Evolutionary conservation across 306 rosid genomes (phyloP).

Genomic region (Acacia acuminata): DNA sequence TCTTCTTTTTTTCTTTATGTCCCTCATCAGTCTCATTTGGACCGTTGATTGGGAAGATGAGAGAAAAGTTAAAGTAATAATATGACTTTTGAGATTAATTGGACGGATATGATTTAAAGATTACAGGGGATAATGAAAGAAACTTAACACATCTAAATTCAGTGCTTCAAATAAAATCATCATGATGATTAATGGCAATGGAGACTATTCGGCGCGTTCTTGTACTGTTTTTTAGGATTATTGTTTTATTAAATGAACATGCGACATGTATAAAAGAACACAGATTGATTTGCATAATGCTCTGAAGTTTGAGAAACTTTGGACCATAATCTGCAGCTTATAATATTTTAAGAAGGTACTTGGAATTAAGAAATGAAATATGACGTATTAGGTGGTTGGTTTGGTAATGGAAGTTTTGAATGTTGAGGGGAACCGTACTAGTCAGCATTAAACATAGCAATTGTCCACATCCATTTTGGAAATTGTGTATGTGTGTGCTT

Average conservation of each 20-base stretch:
- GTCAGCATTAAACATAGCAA: slow-evolving; percentile 25
- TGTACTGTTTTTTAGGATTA: slow-evolving; percentile 11
- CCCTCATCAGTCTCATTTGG: no score
- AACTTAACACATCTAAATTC: slow-evolving; percentile 9
- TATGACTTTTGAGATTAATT: no score
- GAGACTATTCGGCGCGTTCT: slow-evolving; percentile 29
- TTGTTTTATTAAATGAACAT: slow-evolving; percentile 21
- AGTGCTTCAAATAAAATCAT: slow-evolving; percentile 22
- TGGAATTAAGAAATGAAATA: background rate
- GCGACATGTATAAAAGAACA: slow-evolving; percentile 22
- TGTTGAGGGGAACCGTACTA: slow-evolving; percentile 36
- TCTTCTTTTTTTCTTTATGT: no score
- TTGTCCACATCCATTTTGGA: slow-evolving; percentile 54
- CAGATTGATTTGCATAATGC: slow-evolving; percentile 29
- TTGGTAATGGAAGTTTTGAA: slow-evolving; percentile 44
- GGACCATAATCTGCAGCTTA: slow-evolving; percentile 21
- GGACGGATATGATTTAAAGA: no score
- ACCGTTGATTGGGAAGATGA: no score
- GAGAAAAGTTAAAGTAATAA: no score
- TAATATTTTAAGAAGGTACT: background rate
- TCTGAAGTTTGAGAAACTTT: slow-evolving; percentile 37
- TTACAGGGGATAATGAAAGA: no score
- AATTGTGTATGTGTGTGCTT: slow-evolving; percentile 41
- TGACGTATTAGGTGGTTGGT: slow-evolving; percentile 25
- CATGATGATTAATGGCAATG: slow-evolving; percentile 27